Evolutionary conservation across 768 basidiomycete genomes (phyloP).

Genomic region (Boletales sp.): DNA sequence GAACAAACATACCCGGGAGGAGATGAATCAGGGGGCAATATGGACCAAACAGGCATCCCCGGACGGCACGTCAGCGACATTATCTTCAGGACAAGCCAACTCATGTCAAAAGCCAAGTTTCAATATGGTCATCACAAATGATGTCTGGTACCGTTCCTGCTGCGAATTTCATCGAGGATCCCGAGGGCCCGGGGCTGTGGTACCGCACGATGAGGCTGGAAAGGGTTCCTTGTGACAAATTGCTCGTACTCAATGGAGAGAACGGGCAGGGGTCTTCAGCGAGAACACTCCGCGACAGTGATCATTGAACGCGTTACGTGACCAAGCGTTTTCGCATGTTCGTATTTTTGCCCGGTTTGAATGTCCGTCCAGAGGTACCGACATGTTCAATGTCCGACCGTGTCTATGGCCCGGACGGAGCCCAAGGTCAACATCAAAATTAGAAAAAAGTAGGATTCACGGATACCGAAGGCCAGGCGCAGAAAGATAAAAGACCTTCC

Average conservation of each 20-base stretch:
- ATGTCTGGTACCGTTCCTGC: constrained; percentile 8
- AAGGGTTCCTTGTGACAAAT: constrained; percentile 3
- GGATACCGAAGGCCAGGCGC: constrained; percentile 5
- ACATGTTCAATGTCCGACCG: constrained; percentile 3
- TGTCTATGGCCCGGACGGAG: not conserved
- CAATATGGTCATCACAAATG: constrained; percentile 3
- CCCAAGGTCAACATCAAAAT: constrained; percentile 8
- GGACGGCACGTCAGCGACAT: not conserved
- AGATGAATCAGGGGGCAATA: constrained; percentile 15
- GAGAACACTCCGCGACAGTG: constrained; percentile 9
- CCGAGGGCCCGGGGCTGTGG: constrained; percentile 6
- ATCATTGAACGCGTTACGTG: not conserved
- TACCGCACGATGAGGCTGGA: not conserved
- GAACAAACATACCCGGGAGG: not conserved
- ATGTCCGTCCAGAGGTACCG: not conserved
- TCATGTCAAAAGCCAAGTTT: constrained; percentile 12
- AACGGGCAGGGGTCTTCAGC: not conserved
- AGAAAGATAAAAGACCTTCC: not conserved
- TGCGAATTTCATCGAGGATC: constrained; percentile 5
- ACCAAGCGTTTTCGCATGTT: not conserved
- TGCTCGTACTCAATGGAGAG: not conserved
- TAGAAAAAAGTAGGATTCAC: not conserved
- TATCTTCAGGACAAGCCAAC: constrained; percentile 3
- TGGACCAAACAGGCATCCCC: constrained; percentile 6
- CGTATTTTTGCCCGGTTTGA: not conserved